These are phyloP conservation scores for Pythium folliculosum DNA, from an alignment of 352 stramenopile genomes.

Conservation along the genomic window DNA sequence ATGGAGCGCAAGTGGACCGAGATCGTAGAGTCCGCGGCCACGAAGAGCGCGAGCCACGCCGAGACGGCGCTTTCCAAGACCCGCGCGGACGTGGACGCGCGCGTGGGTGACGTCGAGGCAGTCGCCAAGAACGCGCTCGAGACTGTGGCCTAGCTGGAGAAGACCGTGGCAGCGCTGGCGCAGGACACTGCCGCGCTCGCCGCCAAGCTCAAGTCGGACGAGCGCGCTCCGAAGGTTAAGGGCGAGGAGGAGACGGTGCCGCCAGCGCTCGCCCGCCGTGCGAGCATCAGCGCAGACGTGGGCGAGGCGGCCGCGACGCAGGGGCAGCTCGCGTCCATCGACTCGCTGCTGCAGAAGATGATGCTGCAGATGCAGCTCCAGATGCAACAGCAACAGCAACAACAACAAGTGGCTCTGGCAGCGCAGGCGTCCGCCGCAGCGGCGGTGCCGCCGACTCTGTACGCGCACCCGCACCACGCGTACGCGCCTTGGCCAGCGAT, in stretches of 20 bases:
- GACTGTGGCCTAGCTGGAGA: constrained; percentile 4
- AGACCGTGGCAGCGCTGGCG: background rate
- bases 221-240: background rate
- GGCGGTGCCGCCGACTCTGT: background rate
- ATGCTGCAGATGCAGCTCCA: constrained; percentile 65
- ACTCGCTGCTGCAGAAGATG: constrained; percentile 63
- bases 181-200: background rate
- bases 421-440: constrained; percentile 6
- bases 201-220: constrained; percentile 8
- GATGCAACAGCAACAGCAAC: constrained; percentile 25
- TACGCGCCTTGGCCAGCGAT: constrained; percentile 11
- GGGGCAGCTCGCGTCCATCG: constrained; percentile 40
- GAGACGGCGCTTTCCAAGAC: background rate
- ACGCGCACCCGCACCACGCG: background rate
- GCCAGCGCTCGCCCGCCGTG: background rate
- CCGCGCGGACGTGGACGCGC: constrained; percentile 10
- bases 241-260: background rate
- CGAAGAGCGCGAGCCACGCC: background rate
- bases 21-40: constrained; percentile 1
- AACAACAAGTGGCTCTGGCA: constrained; percentile 24
- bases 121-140: constrained; percentile 13
- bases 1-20: constrained; percentile 26
- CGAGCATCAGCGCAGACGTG: background rate
- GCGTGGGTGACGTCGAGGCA: constrained; percentile 33
- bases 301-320: constrained; percentile 3